These are phyloP conservation scores for Mycosphaerella sp. DNA, from an alignment of 2,329 filamentous ascomycete genomes.

Conservation along the genomic window DNA sequence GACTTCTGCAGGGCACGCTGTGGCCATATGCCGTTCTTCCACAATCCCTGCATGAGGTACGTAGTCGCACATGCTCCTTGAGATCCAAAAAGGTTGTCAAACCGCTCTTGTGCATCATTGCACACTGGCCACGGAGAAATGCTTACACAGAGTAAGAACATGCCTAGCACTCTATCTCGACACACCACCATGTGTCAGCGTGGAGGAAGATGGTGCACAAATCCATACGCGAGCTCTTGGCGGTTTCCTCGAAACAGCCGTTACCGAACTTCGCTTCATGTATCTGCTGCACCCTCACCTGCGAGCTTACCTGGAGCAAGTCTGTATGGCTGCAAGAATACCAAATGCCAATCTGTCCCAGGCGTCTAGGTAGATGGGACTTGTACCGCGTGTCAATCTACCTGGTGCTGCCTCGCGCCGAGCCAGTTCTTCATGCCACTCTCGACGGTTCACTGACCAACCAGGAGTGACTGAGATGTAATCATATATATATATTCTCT, in stretches of 20 bases:
- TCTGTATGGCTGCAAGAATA: not conserved
- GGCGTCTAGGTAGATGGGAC: not conserved
- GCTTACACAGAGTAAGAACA: not conserved
- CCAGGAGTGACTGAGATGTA: constrained; percentile 7
- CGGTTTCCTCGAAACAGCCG: constrained; percentile 3
- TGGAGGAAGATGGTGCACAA: not conserved
- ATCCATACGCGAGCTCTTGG: constrained; percentile 6
- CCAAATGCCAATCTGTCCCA: not conserved
- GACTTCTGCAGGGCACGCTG: not conserved
- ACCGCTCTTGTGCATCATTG: not conserved
- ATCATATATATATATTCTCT: not conserved
- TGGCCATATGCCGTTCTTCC: not conserved
- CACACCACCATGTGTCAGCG: not conserved
- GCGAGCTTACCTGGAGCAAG: not conserved
- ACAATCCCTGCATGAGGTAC: not conserved
- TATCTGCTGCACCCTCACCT: constrained; percentile 5
- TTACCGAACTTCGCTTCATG: constrained; percentile 8
- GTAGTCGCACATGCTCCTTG: not conserved
- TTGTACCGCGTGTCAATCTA: constrained; percentile 5
- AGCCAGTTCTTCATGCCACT: constrained; percentile 5
- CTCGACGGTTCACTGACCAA: constrained; percentile 4
- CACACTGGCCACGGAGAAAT: not conserved
- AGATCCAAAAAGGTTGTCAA: not conserved
- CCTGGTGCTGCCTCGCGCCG: constrained; percentile 8
- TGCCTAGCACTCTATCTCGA: not conserved